A percentile compares a stretch with the other conserved stretches of the same genome.
Conservation (phyloP, 176 grass and related monocot species). For the Avena insularis region DNA sequence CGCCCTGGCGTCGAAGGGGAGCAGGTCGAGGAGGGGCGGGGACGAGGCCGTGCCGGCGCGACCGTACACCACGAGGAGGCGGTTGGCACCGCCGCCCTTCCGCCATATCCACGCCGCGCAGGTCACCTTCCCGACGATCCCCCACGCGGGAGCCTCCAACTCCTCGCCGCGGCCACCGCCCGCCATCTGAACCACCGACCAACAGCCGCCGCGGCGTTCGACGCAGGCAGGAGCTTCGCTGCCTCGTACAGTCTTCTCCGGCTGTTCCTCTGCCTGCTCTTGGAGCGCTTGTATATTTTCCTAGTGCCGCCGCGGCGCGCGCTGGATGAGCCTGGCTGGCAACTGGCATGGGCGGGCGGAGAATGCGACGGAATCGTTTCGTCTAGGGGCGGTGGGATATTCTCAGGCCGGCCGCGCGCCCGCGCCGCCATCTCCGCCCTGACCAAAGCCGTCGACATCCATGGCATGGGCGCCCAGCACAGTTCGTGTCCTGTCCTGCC, state of each 20-base stretch:
- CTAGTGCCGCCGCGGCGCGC: conserved; percentile 17
- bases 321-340: neutral
- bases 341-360: conserved; percentile 13
- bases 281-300: neutral
- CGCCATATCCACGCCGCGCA: conserved; percentile 76
- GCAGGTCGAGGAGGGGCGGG: conserved; percentile 69
- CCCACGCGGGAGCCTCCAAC: neutral
- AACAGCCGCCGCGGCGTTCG: neutral
- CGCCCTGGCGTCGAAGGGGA: conserved; percentile 69
- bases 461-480: too few species aligned
- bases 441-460: too few species aligned
- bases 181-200: conserved; percentile 23
- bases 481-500: too few species aligned
- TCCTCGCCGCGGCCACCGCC: neutral
- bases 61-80: conserved; percentile 56
- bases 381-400: neutral
- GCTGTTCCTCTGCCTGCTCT: neutral
- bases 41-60: conserved; percentile 38
- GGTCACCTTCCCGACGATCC: conserved; percentile 37
- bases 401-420: too few species aligned
- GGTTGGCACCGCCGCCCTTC: conserved; percentile 40
- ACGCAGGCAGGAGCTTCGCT: neutral
- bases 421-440: too few species aligned
- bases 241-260: neutral
- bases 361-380: conserved; percentile 22